phyloP scores from a whole-genome alignment of 176 grass and related monocot species.

The Carex parvula region DNA sequence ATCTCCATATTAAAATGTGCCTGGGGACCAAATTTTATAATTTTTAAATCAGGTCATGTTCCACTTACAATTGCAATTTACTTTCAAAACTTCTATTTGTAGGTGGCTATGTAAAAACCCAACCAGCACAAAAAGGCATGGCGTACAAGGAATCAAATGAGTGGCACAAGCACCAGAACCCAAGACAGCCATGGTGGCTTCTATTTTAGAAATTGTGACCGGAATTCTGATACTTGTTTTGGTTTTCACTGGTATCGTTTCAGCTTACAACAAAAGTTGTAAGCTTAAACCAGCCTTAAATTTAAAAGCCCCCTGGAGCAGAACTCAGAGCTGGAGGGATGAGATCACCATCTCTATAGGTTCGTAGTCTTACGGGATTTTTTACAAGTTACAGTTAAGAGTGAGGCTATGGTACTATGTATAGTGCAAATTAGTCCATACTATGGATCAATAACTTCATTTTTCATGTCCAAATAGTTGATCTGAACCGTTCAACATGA shows the following conservation, averaged over 20 bases:
- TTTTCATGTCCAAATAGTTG: too few relatives aligned
- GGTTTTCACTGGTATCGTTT: slow-evolving; percentile 47
- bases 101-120: slow-evolving; percentile 53
- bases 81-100: slow-evolving; percentile 13
- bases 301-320: slow-evolving; percentile 66
- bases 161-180: slow-evolving; percentile 37
- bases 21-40: too few relatives aligned
- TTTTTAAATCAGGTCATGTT: neutral
- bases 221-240: slow-evolving; percentile 74
- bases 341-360: slow-evolving; percentile 70
- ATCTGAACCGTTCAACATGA: too few relatives aligned
- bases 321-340: slow-evolving; percentile 56
- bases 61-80: neutral
- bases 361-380: slow-evolving; percentile 24
- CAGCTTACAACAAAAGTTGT: slow-evolving; percentile 72
- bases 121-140: slow-evolving; percentile 25
- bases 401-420: too few relatives aligned
- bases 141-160: slow-evolving; percentile 34
- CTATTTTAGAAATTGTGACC: slow-evolving; percentile 81
- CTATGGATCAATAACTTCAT: too few relatives aligned
- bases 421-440: too few relatives aligned
- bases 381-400: neutral
- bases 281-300: slow-evolving; percentile 52
- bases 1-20: too few relatives aligned
- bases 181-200: slow-evolving; percentile 81